These are phyloP conservation scores for Cutaneotrichosporon sp. DNA, from an alignment of 1,284 basidiomycete species.

Conservation along the genomic window DNA sequence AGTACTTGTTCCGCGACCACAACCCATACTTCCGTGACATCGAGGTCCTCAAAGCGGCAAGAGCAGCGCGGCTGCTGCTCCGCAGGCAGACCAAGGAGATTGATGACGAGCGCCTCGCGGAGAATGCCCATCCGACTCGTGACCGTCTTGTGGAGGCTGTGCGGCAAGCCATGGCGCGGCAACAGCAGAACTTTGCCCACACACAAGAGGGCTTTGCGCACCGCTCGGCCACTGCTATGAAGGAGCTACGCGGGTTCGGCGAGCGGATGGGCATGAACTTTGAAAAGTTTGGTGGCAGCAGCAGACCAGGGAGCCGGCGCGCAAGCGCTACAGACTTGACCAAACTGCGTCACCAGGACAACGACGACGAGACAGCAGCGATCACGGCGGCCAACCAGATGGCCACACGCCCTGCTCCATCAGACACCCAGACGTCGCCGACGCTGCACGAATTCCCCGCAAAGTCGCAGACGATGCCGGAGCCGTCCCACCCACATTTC, in stretches of 20 bases:
- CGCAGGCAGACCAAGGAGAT: slow-evolving; percentile 42
- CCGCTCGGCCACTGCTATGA: slow-evolving; percentile 37
- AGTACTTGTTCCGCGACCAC: slow-evolving; percentile 54
- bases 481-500: slow-evolving; percentile 4
- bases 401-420: slow-evolving; percentile 12
- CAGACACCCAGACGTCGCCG: slow-evolving; percentile 38
- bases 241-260: slow-evolving; percentile 36
- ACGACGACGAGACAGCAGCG: slow-evolving; percentile 27
- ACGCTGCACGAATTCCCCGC: slow-evolving; percentile 26
- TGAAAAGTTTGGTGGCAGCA: slow-evolving; percentile 4
- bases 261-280: slow-evolving; percentile 21
- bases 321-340: slow-evolving; percentile 9
- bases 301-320: slow-evolving; percentile 10
- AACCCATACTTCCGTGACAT: slow-evolving; percentile 53
- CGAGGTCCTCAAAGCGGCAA: slow-evolving; percentile 51
- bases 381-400: slow-evolving; percentile 25
- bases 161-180: slow-evolving; percentile 35
- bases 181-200: slow-evolving; percentile 31
- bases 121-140: slow-evolving; percentile 19
- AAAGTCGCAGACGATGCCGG: slow-evolving; percentile 29
- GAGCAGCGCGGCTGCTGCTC: slow-evolving; percentile 48
- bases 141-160: slow-evolving; percentile 43
- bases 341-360: not conserved
- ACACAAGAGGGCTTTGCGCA: slow-evolving; percentile 40
- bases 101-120: slow-evolving; percentile 27